A percentile compares a stretch with the other conserved stretches of the same genome.
These are phyloP conservation scores for Meyerozyma elateridarum DNA, from an alignment of 1,139 yeast species.

Conservation along the genomic window DNA sequence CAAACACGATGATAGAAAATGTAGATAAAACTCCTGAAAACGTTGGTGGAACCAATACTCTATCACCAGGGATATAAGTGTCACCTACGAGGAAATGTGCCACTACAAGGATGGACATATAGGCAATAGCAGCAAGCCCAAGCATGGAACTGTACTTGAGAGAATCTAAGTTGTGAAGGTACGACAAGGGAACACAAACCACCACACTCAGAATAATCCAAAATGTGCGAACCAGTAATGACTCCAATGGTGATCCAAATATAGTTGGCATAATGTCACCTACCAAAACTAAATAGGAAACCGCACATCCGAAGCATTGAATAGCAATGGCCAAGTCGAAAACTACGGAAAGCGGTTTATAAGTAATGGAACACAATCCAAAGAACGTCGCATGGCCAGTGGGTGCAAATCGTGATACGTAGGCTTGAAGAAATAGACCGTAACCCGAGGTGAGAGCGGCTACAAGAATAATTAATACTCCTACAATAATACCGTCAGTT, in stretches of 20 bases:
- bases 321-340: slow-evolving; percentile 49
- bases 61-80: slow-evolving; percentile 47
- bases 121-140: slow-evolving; percentile 38
- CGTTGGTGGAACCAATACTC: slow-evolving; percentile 55
- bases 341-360: slow-evolving; percentile 74
- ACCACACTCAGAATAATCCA: slow-evolving; percentile 36
- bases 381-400: slow-evolving; percentile 82
- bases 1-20: slow-evolving; percentile 25
- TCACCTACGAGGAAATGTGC: slow-evolving; percentile 27
- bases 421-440: slow-evolving; percentile 78
- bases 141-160: slow-evolving; percentile 40
- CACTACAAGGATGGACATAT: slow-evolving; percentile 35
- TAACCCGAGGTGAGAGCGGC: slow-evolving; percentile 78
- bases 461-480: slow-evolving; percentile 55
- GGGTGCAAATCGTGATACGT: slow-evolving; percentile 64
- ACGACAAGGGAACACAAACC: slow-evolving; percentile 39
- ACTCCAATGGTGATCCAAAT: slow-evolving; percentile 21
- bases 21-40: slow-evolving; percentile 61
- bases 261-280: slow-evolving; percentile 44
- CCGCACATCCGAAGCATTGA: slow-evolving; percentile 16
- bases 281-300: slow-evolving; percentile 13
- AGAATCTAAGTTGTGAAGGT: slow-evolving; percentile 41
- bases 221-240: slow-evolving; percentile 22
- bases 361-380: slow-evolving; percentile 75
- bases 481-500: slow-evolving; percentile 77